Percentiles rank a stretch among this genome's conserved stretches.
These are phyloP conservation scores for Tetrapisispora taiwanensis DNA, from an alignment of 805 yeast genomes.

Conservation along the genomic window DNA sequence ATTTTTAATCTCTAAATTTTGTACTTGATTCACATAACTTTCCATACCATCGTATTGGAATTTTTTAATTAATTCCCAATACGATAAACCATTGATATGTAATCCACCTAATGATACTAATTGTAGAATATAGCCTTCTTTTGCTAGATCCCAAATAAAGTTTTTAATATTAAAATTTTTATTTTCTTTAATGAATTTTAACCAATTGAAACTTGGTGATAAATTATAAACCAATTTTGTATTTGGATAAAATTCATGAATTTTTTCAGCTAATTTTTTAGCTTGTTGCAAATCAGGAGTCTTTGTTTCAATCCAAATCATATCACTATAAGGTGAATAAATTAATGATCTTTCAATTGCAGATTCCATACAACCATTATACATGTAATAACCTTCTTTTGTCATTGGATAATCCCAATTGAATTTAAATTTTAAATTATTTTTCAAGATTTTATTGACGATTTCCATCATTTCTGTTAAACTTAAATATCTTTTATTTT, in stretches of 20 bases:
- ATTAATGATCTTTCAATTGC: slow-evolving; percentile 45
- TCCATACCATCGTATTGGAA: slow-evolving; percentile 48
- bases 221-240: slow-evolving; percentile 51
- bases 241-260: slow-evolving; percentile 40
- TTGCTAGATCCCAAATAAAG: slow-evolving; percentile 45
- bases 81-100: slow-evolving; percentile 42
- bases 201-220: slow-evolving; percentile 55
- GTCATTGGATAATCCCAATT: slow-evolving; percentile 56
- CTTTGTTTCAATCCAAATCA: slow-evolving; percentile 55
- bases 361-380: slow-evolving; percentile 39
- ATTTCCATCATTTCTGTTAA: slow-evolving; percentile 16
- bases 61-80: slow-evolving; percentile 40
- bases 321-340: slow-evolving; percentile 37
- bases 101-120: slow-evolving; percentile 52
- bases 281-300: slow-evolving; percentile 47
- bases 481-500: slow-evolving; percentile 22
- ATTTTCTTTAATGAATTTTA: slow-evolving; percentile 40
- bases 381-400: slow-evolving; percentile 45
- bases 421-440: slow-evolving; percentile 30
- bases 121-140: slow-evolving; percentile 48
- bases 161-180: slow-evolving; percentile 34
- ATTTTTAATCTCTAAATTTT: slow-evolving; percentile 35
- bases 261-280: slow-evolving; percentile 34
- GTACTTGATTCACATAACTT: slow-evolving; percentile 47
- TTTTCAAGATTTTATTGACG: slow-evolving; percentile 18